Conservation (phyloP, 192 early-diverging fungal genomes). For the Linderina pennispora region DNA sequence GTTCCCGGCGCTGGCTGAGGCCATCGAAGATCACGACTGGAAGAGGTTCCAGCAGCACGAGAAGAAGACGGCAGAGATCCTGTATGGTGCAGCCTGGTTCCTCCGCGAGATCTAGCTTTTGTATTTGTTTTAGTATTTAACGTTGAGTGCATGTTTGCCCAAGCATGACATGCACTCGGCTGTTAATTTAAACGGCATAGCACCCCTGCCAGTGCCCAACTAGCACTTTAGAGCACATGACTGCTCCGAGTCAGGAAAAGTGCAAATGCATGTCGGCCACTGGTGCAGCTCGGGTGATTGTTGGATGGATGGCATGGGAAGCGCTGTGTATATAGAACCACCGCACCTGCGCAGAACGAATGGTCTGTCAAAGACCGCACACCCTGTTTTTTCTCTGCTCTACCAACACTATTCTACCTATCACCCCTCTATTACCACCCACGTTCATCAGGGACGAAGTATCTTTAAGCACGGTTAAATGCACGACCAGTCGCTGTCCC, state of each 20-base stretch:
- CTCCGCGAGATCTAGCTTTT: conserved; percentile 23
- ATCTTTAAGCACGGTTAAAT: background rate
- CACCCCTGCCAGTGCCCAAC: background rate
- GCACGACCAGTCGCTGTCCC: background rate
- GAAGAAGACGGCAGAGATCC: conserved; percentile 23
- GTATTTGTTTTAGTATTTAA: background rate
- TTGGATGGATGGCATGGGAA: no score
- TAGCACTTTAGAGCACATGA: background rate
- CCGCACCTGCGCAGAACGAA: no score
- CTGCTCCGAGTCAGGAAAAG: background rate
- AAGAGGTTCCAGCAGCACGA: conserved; percentile 16
- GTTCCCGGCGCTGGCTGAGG: conserved; percentile 53
- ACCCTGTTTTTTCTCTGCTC: no score
- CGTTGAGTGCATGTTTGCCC: background rate
- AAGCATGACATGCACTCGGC: background rate
- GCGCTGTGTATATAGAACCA: no score
- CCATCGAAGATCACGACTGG: conserved; percentile 33
- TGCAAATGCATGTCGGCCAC: no score
- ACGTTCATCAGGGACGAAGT: background rate
- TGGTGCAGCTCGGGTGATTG: no score
- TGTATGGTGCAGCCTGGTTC: conserved; percentile 43
- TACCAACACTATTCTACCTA: no score
- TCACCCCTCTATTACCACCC: no score
- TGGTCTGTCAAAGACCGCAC: no score
- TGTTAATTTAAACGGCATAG: background rate